Conservation (phyloP, 805 yeast genomes). For the Lipomyces starkeyi region DNA sequence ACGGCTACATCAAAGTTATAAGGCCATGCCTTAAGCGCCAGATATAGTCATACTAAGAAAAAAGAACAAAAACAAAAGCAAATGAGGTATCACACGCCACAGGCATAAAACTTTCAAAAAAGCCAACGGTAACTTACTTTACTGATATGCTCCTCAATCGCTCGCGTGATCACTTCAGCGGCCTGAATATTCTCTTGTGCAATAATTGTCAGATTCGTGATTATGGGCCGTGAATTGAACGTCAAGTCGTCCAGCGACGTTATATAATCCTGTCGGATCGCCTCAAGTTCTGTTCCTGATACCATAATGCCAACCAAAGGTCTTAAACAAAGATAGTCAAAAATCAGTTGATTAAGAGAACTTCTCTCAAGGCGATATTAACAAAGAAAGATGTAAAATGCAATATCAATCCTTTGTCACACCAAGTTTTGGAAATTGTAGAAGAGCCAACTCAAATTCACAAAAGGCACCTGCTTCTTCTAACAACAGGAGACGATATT, state of each 20-base stretch:
- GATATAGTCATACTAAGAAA: neutral
- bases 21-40: neutral
- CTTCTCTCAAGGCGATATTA: neutral
- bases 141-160: conserved; percentile 74
- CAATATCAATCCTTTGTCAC: neutral
- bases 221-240: conserved; percentile 88
- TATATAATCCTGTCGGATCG: conserved; percentile 66
- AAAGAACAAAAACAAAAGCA: neutral
- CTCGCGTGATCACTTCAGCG: conserved; percentile 78
- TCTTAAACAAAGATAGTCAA: neutral
- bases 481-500: neutral
- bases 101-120: neutral
- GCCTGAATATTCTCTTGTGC: conserved; percentile 83
- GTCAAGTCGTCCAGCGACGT: conserved; percentile 77
- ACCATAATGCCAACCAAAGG: conserved; percentile 15
- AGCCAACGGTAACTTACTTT: conserved; percentile 49
- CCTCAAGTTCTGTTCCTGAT: conserved; percentile 41
- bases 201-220: conserved; percentile 77
- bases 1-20: neutral
- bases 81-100: neutral
- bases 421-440: neutral
- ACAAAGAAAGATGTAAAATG: conserved; percentile 1
- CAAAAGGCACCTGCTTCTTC: neutral
- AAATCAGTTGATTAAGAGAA: neutral
- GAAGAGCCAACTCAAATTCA: neutral